These are phyloP conservation scores for Skeletonema costatum DNA, from an alignment of 108 stramenopile genomes.

Conservation along the genomic window DNA sequence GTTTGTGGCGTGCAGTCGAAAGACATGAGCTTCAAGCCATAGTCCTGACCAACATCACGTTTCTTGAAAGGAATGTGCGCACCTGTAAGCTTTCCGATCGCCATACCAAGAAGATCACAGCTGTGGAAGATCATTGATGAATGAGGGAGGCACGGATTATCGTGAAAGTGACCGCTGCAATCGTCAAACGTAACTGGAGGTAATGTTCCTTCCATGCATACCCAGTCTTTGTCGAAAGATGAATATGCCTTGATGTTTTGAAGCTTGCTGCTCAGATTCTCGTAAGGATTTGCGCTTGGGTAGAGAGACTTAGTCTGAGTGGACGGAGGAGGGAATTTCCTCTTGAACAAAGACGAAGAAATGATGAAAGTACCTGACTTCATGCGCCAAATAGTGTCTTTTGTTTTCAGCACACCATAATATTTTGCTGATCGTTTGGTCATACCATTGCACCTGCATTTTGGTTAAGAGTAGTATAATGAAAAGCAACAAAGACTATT, in stretches of 20 bases:
- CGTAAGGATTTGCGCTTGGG: slow-evolving; percentile 7
- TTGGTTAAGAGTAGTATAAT: not conserved
- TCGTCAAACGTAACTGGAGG: slow-evolving; percentile 10
- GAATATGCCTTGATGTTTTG: slow-evolving; percentile 14
- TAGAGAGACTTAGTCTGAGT: not conserved
- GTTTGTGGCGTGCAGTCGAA: slow-evolving; percentile 29
- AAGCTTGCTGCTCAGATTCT: not conserved
- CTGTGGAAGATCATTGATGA: slow-evolving; percentile 32
- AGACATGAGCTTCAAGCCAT: slow-evolving; percentile 15
- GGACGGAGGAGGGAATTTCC: slow-evolving; percentile 7
- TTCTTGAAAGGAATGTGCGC: slow-evolving; percentile 17
- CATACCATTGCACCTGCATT: not conserved
- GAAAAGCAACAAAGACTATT: not conserved
- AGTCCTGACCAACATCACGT: not conserved
- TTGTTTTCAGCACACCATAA: not conserved
- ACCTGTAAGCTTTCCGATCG: slow-evolving; percentile 28
- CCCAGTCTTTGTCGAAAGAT: slow-evolving; percentile 12
- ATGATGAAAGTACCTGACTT: not conserved
- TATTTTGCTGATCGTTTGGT: not conserved
- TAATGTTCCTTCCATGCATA: slow-evolving; percentile 25
- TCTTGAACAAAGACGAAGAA: slow-evolving; percentile 17
- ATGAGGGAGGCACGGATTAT: slow-evolving; percentile 23
- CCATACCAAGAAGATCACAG: slow-evolving; percentile 27
- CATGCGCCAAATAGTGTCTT: slow-evolving; percentile 8
- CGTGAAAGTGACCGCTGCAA: slow-evolving; percentile 36